Conservation (phyloP, 345 rosid species). For the Camelina hispida region DNA sequence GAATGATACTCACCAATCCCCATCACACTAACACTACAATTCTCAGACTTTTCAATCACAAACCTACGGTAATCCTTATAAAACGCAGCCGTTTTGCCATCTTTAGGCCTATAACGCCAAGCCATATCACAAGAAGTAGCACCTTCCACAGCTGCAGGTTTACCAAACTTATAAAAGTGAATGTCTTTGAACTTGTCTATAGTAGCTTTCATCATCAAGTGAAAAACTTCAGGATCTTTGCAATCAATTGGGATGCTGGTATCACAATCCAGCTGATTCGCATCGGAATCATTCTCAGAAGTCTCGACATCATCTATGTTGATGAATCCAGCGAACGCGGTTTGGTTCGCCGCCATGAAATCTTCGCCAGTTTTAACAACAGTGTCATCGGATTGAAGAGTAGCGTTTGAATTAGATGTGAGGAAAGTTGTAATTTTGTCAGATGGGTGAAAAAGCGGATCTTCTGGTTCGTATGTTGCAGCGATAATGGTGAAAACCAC, state of each 20-base stretch:
- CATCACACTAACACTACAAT: slow-evolving; percentile 65
- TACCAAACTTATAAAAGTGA: slow-evolving; percentile 89
- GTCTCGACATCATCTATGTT: slow-evolving; percentile 63
- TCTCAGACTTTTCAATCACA: slow-evolving; percentile 58
- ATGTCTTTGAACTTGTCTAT: slow-evolving; percentile 82
- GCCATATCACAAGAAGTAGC: slow-evolving; percentile 78
- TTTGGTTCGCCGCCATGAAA: slow-evolving; percentile 76
- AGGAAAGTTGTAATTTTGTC: slow-evolving; percentile 75
- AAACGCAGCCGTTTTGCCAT: slow-evolving; percentile 81
- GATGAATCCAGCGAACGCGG: slow-evolving; percentile 63
- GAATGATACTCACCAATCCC: slow-evolving; percentile 86
- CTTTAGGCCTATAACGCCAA: slow-evolving; percentile 92
- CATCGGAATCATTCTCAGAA: slow-evolving; percentile 5
- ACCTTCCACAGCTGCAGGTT: slow-evolving; percentile 63
- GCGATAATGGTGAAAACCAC: slow-evolving; percentile 87
- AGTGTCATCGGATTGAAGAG: slow-evolving; percentile 68
- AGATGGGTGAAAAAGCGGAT: slow-evolving; percentile 86
- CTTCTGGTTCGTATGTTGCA: slow-evolving; percentile 86
- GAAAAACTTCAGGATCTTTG: slow-evolving; percentile 84
- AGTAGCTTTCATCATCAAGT: slow-evolving; percentile 77
- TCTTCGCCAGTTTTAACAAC: slow-evolving; percentile 89
- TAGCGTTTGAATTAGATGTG: slow-evolving; percentile 76
- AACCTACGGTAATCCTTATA: slow-evolving; percentile 92
- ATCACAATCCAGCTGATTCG: slow-evolving; percentile 48
- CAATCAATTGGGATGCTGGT: slow-evolving; percentile 66